These are phyloP conservation scores for Letharia lupina DNA, from an alignment of 495 filamentous ascomycete genomes.

Conservation along the genomic window DNA sequence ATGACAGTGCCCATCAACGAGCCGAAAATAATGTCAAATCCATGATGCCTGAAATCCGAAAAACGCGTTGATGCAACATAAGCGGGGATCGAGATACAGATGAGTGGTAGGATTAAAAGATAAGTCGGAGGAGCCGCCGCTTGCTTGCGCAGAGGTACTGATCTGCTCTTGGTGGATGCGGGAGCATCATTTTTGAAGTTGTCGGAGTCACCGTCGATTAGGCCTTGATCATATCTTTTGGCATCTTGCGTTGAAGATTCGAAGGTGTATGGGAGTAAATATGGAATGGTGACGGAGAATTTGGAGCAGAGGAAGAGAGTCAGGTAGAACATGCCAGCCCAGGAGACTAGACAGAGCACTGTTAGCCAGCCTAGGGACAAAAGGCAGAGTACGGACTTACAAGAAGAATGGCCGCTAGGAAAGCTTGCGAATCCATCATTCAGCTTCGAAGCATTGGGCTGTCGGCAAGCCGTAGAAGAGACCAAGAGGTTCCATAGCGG, in stretches of 20 bases:
- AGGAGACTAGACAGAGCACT: slow-evolving; percentile 39
- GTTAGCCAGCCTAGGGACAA: not conserved
- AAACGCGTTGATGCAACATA: slow-evolving; percentile 57
- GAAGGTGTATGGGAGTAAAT: slow-evolving; percentile 39
- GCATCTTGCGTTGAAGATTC: not conserved
- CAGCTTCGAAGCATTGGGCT: slow-evolving; percentile 32
- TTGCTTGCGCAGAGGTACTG: slow-evolving; percentile 34
- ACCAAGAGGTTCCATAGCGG: slow-evolving; percentile 42
- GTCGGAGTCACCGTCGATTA: slow-evolving; percentile 16
- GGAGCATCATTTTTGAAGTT: slow-evolving; percentile 25
- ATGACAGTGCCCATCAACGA: slow-evolving; percentile 46
- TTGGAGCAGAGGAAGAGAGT: slow-evolving; percentile 57
- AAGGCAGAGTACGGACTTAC: slow-evolving; percentile 34
- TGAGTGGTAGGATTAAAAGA: slow-evolving; percentile 46
- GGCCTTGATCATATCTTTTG: not conserved
- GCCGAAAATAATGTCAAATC: slow-evolving; percentile 57
- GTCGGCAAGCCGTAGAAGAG: slow-evolving; percentile 45
- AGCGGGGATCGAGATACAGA: slow-evolving; percentile 48
- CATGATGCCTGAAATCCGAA: slow-evolving; percentile 55
- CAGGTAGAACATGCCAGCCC: slow-evolving; percentile 55
- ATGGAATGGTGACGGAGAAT: slow-evolving; percentile 54
- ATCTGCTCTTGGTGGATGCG: slow-evolving; percentile 3
- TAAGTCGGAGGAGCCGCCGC: slow-evolving; percentile 54
- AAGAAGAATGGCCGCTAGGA: slow-evolving; percentile 60
- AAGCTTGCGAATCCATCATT: slow-evolving; percentile 59